These are phyloP conservation scores for Cornus florida DNA, from an alignment of 148 eudicot species.

Conservation along the genomic window DNA sequence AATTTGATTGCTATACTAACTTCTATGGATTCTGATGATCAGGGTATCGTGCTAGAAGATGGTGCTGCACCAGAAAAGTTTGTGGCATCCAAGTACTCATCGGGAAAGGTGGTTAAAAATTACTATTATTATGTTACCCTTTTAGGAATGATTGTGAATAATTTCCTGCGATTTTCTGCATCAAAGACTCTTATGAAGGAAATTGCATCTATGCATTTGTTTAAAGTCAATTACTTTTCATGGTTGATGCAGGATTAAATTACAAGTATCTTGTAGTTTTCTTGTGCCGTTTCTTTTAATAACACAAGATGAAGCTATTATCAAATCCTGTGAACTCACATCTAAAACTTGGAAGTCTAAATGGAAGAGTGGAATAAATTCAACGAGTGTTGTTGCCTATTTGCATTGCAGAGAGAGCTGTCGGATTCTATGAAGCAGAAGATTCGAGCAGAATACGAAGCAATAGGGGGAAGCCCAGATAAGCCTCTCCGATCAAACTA, in stretches of 20 bases:
- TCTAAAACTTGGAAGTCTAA: conserved; percentile 49
- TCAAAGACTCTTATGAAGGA: background rate
- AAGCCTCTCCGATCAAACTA: conserved; percentile 93
- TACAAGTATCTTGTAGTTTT: conserved; percentile 38
- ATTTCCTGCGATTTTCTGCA: conserved; percentile 9
- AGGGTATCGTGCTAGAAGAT: conserved; percentile 75
- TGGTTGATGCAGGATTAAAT: conserved; percentile 83
- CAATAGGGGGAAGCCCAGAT: conserved; percentile 85
- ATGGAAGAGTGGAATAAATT: conserved; percentile 43
- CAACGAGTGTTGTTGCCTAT: conserved; percentile 41
- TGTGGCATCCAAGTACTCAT: conserved; percentile 83
- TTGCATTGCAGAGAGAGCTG: conserved; percentile 83
- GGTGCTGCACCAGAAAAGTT: conserved; percentile 68
- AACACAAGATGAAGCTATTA: conserved; percentile 57
- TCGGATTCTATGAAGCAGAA: conserved; percentile 88
- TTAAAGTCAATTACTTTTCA: conserved; percentile 34
- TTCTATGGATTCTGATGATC: conserved; percentile 20
- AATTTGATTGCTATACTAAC: background rate
- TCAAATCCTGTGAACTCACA: conserved; percentile 37
- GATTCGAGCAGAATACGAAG: conserved; percentile 83
- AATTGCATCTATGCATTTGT: conserved; percentile 19
- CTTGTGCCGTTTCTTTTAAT: conserved; percentile 45
- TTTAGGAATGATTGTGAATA: background rate
- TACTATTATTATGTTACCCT: conserved; percentile 4
- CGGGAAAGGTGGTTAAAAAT: conserved; percentile 59